Base-by-base conservation (phyloP, 768 basidiomycete species). In the Russula ochroleuca region DNA sequence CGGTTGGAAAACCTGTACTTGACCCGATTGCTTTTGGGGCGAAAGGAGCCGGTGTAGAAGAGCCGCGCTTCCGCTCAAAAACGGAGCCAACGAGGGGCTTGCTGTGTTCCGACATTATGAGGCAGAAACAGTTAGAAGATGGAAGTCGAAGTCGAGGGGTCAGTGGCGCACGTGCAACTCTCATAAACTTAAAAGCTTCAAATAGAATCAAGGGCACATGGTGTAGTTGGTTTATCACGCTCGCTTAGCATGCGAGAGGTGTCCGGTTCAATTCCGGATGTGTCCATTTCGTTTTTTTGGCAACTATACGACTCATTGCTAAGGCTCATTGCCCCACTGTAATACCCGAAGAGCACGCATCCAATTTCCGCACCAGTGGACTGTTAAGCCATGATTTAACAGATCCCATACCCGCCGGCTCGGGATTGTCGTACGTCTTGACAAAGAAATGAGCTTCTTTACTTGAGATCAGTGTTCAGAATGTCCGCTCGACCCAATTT, bases 61-160 rank as follows among this genome's bases (percentile, higher is more conserved):
- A 50, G 7, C 69, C 55, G 0, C 72, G 67, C 41, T 73, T 75
- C 23, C 81, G 78, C 71, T 83, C 81, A 43, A 77, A 68, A 13
- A 83, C 76, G 10, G 78, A 76, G n/a, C 81, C 81, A 49, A 83
- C 67, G 57, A 82, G 69, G 37, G 73, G 52, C 33, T 56, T 68
- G 28, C 17, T 40, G 45, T 41, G 23, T 50, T 57, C 58, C 13
- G 65, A 67, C 68, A 68, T 68, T 55, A 60, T 25, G 35, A 13
- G 6, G 25, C 10, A 10, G 31, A 35, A 47, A 31, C 35, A 14
- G 52, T 25, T n/a, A 13, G 43, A 21, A 48, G 57, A 15, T 48
- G 38, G 28, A 6, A 33, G 40, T 41, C 15, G 13, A 10, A n/a
- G 51, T 35, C 19, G 5, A 10, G 6, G 28, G n/a, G 6, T 21